Conservation (phyloP, 2,329 filamentous ascomycete genomes). For the Peltaster fructicola region DNA sequence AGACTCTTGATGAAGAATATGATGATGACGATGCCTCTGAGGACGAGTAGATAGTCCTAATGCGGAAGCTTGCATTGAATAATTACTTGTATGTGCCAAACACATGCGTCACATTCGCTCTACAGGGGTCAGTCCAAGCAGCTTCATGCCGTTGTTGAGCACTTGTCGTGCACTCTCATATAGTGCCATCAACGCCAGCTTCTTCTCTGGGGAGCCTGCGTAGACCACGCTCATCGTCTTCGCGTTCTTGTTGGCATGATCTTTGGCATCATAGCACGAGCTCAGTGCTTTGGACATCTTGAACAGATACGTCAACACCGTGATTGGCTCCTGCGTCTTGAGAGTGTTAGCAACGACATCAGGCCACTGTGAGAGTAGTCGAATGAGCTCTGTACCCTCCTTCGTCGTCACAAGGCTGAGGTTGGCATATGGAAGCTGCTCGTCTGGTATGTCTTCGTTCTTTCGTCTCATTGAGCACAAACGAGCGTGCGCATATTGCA, state of each 20-base stretch:
- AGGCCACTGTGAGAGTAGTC: conserved; percentile 67
- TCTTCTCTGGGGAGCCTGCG: conserved; percentile 48
- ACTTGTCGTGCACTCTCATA: conserved; percentile 62
- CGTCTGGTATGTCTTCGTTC: conserved; percentile 29
- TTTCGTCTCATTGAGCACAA: conserved; percentile 44
- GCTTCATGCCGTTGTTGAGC: conserved; percentile 64
- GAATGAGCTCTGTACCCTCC: conserved; percentile 55
- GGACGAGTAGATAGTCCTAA: no score
- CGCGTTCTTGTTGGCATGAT: conserved; percentile 16
- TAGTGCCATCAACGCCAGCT: conserved; percentile 55
- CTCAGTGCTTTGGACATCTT: conserved; percentile 71
- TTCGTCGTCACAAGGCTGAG: conserved; percentile 50
- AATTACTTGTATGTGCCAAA: no score
- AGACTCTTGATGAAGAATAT: conserved; percentile 61
- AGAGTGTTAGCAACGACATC: conserved; percentile 71
- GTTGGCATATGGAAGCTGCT: conserved; percentile 45
- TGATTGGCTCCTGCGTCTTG: conserved; percentile 62
- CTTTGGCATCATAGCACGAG: conserved; percentile 56
- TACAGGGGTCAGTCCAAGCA: conserved; percentile 63
- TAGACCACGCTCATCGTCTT: conserved; percentile 55
- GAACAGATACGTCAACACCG: conserved; percentile 56
- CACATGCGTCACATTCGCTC: conserved; percentile 38
- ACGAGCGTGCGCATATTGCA: conserved; percentile 68
- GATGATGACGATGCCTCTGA: no score
- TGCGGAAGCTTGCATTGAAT: no score